Base-by-base conservation (phyloP, 2,329 filamentous ascomycete species). In the Colletotrichum falcatum region DNA sequence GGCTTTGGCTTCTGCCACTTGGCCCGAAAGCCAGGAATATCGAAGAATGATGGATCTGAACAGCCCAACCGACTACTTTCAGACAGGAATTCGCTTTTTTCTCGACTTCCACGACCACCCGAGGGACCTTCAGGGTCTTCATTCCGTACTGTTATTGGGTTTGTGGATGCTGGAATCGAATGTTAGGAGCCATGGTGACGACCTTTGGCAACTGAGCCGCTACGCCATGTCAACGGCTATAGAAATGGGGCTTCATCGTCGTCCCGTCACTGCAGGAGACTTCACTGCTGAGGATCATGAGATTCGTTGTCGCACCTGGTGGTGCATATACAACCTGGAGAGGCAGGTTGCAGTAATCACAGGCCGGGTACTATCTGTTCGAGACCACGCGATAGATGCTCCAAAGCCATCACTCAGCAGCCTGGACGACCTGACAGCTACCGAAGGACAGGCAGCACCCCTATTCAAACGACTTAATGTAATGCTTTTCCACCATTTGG, bases 191-290 rank as follows among this genome's bases (percentile, higher is more conserved):
- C 68, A 71, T 14, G 74, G 74, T 7, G 69, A 76, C 30, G 75
- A 77, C 33, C 68, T 77, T n/a, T 77, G 76, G 75, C 76, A 77
- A 5, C 56, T 77, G 3, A 72, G 69, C 11, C 72, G 75, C 5
- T 77, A 77, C 12, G 62, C 73, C 33, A 77, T 77, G 75, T 77
- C 76, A 3, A 64, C 66, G n/a, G 75, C 75, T 5, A 72, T 76
- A 35, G 75, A 76, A 59, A 48, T 66, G 16, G 75, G 75, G 1
- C 72, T 76, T 5, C 75, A 76, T 48, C 74, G 75, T 2, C 75
- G 75, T 33, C 70, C 73, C 18, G 60, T 62, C 1, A 65, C 71
- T 26, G 72, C 73, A 68, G 73, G 73, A 9, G 46, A 48, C 26
- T 74, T 76, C 12, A 67, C 62, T 12, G 35, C 64, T 1, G 75